Evolutionary conservation across 495 filamentous ascomycete genomes (phyloP).

Genomic region (Parmelia sp.): DNA sequence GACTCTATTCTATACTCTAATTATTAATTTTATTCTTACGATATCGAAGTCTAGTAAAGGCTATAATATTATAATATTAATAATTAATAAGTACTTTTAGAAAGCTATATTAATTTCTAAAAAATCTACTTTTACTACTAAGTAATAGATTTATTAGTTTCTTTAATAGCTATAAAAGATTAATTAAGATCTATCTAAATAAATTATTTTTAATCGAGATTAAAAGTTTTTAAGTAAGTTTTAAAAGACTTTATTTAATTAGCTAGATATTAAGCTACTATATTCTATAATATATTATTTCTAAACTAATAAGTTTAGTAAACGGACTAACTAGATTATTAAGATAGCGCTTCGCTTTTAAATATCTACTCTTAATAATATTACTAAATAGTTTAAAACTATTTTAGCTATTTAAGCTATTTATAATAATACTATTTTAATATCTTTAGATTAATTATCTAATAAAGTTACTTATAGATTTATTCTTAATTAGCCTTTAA

Average conservation of each 20-base stretch:
- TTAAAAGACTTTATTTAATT: background rate
- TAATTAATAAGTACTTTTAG: background rate
- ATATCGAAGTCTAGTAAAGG: background rate
- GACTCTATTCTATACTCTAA: background rate
- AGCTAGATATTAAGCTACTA: background rate
- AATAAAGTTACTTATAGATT: too few relatives aligned
- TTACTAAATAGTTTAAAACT: too few relatives aligned
- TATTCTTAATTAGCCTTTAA: too few relatives aligned
- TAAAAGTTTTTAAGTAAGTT: background rate
- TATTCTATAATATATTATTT: background rate
- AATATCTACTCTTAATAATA: too few relatives aligned
- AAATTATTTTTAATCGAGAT: background rate
- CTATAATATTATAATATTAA: background rate
- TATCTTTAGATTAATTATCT: too few relatives aligned
- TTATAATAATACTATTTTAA: too few relatives aligned
- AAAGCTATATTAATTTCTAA: background rate
- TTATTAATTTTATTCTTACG: background rate
- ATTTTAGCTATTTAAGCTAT: too few relatives aligned
- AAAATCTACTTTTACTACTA: background rate
- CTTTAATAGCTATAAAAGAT: background rate
- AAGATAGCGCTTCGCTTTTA: too few relatives aligned
- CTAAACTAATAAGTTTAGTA: too few relatives aligned
- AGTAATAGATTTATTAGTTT: background rate
- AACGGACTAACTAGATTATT: too few relatives aligned
- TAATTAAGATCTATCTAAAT: background rate